phyloP scores from a whole-genome alignment of 371 early-diverging fungal species.

The Mucor racemosus region DNA sequence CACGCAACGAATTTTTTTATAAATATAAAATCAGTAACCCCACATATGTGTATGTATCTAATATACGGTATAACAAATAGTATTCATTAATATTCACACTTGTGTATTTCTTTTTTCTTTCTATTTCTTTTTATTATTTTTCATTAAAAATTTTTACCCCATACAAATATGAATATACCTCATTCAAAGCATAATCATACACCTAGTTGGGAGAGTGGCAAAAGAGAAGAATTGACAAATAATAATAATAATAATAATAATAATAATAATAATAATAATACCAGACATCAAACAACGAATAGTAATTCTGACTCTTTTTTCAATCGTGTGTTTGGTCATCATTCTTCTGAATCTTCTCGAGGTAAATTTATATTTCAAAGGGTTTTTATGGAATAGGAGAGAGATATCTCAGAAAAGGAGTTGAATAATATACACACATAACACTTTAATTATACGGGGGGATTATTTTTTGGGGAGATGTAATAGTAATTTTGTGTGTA shows the following conservation, averaged over 20 bases:
- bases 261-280: background rate
- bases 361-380: slow-evolving; percentile 19
- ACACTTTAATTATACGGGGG: background rate
- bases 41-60: too few relatives aligned
- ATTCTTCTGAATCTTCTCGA: slow-evolving; percentile 44
- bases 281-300: slow-evolving; percentile 13
- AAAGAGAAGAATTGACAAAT: slow-evolving; percentile 1
- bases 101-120: slow-evolving; percentile 1
- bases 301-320: slow-evolving; percentile 36
- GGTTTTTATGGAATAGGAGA: background rate
- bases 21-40: background rate
- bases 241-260: background rate
- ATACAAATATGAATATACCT: slow-evolving; percentile 22
- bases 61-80: background rate
- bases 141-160: background rate
- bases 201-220: slow-evolving; percentile 20
- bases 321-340: slow-evolving; percentile 45
- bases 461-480: background rate
- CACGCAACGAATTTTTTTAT: background rate
- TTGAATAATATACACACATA: background rate
- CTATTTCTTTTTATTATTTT: background rate
- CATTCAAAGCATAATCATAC: slow-evolving; percentile 19
- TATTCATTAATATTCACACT: background rate
- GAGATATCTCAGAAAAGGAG: background rate
- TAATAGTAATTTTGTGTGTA: background rate